Evolutionary conservation across 768 basidiomycete species (phyloP).

Genomic region (Leccinum obscurum): DNA sequence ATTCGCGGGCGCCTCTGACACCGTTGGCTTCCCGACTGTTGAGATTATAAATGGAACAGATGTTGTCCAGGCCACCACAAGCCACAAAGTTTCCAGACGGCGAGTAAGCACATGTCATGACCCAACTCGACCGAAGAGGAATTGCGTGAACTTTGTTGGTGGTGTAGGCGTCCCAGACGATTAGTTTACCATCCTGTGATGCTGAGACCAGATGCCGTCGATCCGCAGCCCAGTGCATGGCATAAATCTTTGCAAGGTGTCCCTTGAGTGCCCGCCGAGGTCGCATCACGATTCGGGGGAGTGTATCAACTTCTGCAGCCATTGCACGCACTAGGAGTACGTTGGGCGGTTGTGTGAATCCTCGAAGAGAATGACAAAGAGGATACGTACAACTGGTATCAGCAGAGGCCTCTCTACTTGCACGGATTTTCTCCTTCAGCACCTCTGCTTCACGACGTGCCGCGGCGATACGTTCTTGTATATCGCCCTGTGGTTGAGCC

Average conservation of each 20-base stretch:
- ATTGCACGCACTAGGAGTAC: constrained; percentile 82
- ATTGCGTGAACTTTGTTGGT: constrained; percentile 99
- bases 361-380: constrained; percentile 2
- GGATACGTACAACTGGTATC: constrained; percentile 87
- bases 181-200: constrained; percentile 99
- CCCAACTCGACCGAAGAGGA: constrained; percentile 96
- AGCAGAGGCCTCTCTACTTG: constrained; percentile 94
- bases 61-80: constrained; percentile 98
- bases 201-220: constrained; percentile 97
- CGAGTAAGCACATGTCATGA: constrained; percentile 99
- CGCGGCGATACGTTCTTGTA: constrained; percentile 91
- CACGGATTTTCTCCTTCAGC: constrained; percentile 97
- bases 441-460: constrained; percentile 96
- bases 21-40: constrained; percentile 72
- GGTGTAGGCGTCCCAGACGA: constrained; percentile 99
- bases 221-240: constrained; percentile 99
- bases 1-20: constrained; percentile 88
- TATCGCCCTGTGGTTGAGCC: constrained; percentile 82
- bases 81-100: constrained; percentile 97
- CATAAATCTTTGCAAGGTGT: constrained; percentile 99
- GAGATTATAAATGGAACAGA: constrained; percentile 97
- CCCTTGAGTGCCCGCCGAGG: constrained; percentile 93
- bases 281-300: constrained; percentile 96
- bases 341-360: constrained; percentile 16
- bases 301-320: constrained; percentile 93